A percentile compares a stretch with the other conserved stretches of the same genome.
Conservation (phyloP, 2,329 filamentous ascomycete species). For the Knufia petricola region DNA sequence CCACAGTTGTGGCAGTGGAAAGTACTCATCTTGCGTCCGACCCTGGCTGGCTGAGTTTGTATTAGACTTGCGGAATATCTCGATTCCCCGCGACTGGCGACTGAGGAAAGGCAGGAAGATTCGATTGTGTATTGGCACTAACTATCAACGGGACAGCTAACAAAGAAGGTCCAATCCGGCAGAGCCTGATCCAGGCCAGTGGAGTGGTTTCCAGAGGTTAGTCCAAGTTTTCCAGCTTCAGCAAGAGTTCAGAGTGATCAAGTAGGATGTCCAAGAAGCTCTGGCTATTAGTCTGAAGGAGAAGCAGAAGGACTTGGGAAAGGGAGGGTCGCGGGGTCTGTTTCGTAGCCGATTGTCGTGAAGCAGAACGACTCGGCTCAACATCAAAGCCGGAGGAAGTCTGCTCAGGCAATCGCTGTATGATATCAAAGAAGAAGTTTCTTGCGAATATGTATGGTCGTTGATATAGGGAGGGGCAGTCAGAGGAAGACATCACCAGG, state of each 20-base stretch:
- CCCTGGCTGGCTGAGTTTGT: constrained; percentile 13
- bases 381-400: constrained; percentile 20
- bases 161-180: constrained; percentile 16
- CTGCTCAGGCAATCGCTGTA: constrained; percentile 3
- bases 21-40: constrained; percentile 27
- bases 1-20: constrained; percentile 33
- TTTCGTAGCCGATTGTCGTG: constrained; percentile 5
- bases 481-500: not conserved
- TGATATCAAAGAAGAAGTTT: not conserved
- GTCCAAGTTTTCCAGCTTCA: not conserved
- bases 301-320: constrained; percentile 4
- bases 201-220: not conserved
- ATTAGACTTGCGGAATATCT: constrained; percentile 16
- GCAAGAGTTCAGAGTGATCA: not conserved
- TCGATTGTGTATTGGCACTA: constrained; percentile 21
- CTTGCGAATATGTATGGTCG: constrained; percentile 2
- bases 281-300: constrained; percentile 3
- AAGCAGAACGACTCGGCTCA: constrained; percentile 19
- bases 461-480: too few species aligned
- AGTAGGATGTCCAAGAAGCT: not conserved
- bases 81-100: constrained; percentile 12
- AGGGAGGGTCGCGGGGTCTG: constrained; percentile 1
- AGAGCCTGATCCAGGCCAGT: constrained; percentile 11
- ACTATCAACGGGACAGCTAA: constrained; percentile 23
- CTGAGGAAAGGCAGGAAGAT: constrained; percentile 18